Percentiles rank a stretch among this genome's conserved stretches.
Conservation (phyloP, 108 stramenopile species). For the Nitzschia sp. region DNA sequence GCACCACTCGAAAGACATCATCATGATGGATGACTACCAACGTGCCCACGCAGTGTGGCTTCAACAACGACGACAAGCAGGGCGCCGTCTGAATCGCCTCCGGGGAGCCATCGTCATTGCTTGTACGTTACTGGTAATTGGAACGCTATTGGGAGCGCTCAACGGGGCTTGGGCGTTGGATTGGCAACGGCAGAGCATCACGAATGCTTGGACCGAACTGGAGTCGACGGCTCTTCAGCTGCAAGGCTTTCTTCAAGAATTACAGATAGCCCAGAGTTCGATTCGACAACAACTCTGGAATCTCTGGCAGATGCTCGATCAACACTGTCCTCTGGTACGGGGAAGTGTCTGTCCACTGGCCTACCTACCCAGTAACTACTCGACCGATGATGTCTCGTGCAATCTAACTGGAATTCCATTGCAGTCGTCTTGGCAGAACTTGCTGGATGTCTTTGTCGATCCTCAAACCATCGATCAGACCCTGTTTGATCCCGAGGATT, state of each 20-base stretch:
- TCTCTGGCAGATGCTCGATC: conserved; percentile 17
- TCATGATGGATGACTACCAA: neutral
- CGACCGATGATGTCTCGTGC: neutral
- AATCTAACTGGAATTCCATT: conserved; percentile 4
- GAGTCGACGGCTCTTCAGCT: conserved; percentile 1
- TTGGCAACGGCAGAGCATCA: conserved; percentile 10
- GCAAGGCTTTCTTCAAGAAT: neutral
- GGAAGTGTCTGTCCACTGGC: neutral
- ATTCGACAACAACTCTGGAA: conserved; percentile 8
- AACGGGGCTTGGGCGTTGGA: conserved; percentile 9
- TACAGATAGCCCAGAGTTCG: neutral
- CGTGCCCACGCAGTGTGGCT: neutral
- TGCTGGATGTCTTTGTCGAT: conserved; percentile 1
- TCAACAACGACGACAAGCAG: neutral
- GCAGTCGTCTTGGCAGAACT: conserved; percentile 4
- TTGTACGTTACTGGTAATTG: neutral
- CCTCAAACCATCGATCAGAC: neutral
- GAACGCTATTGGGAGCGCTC: neutral
- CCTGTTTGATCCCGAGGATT: conserved; percentile 3
- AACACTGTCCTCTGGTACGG: conserved; percentile 13
- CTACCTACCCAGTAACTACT: neutral
- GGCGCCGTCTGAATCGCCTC: neutral
- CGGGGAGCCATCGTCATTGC: neutral
- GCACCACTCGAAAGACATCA: neutral
- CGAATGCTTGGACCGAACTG: neutral